These are phyloP conservation scores for Hemileccinum impolitum DNA, from an alignment of 768 basidiomycete genomes.

Conservation along the genomic window DNA sequence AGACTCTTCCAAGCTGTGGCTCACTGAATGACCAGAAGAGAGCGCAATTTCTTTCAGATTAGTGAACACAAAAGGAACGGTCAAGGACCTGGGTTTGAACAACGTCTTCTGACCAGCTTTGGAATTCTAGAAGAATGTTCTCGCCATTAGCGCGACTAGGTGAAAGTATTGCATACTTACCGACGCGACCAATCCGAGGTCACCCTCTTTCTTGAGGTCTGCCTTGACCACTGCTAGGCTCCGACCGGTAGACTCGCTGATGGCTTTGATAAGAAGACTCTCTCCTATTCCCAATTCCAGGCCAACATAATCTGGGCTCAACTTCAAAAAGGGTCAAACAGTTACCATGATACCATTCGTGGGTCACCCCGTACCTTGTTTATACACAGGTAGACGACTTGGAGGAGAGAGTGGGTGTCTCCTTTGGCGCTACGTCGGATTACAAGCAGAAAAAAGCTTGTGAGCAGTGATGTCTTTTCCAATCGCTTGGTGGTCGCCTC, in stretches of 20 bases:
- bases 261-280: constrained; percentile 90
- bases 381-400: constrained; percentile 93
- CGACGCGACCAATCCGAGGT: constrained; percentile 96
- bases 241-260: constrained; percentile 92
- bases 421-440: constrained; percentile 79
- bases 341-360: not conserved
- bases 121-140: constrained; percentile 61
- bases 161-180: constrained; percentile 37
- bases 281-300: constrained; percentile 97
- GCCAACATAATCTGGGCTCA: constrained; percentile 93
- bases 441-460: constrained; percentile 84
- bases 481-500: constrained; percentile 94
- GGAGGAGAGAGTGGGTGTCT: constrained; percentile 73
- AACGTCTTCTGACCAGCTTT: constrained; percentile 91
- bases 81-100: constrained; percentile 91
- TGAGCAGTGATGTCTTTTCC: constrained; percentile 87
- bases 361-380: constrained; percentile 64
- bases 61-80: constrained; percentile 86
- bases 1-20: constrained; percentile 14
- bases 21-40: constrained; percentile 77
- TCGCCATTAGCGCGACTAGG: not conserved
- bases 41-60: constrained; percentile 87
- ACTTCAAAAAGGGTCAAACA: constrained; percentile 38
- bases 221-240: constrained; percentile 78
- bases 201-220: constrained; percentile 92